Evolutionary conservation across 768 basidiomycete species (phyloP).

Genomic region (Hygrocybe coccinea): DNA sequence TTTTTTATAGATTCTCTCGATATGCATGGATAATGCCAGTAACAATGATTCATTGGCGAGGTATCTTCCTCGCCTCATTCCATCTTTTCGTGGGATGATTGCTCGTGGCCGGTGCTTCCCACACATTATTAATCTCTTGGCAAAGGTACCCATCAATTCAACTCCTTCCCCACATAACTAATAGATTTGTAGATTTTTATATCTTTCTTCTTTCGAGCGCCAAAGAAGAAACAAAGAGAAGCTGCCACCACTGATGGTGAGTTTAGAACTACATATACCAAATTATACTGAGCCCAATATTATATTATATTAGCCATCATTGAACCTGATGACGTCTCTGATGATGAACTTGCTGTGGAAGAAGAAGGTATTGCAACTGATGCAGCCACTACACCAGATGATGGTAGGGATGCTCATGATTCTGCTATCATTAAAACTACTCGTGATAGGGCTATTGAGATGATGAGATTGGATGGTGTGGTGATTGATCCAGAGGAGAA

Average conservation of each 20-base stretch:
- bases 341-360: conserved; percentile 7
- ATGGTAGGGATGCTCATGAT: conserved; percentile 19
- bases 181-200: conserved; percentile 19
- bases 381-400: conserved; percentile 7
- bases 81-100: conserved; percentile 19
- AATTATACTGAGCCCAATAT: neutral
- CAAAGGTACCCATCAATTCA: conserved; percentile 24
- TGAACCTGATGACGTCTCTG: conserved; percentile 1
- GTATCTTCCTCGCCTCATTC: conserved; percentile 16
- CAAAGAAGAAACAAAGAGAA: conserved; percentile 15
- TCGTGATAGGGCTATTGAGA: conserved; percentile 8
- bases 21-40: conserved; percentile 31
- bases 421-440: conserved; percentile 10
- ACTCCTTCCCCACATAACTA: neutral
- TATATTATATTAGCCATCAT: neutral
- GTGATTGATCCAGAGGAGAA: conserved; percentile 8
- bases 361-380: conserved; percentile 7
- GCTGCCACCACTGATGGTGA: too few species aligned
- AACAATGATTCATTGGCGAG: conserved; percentile 27
- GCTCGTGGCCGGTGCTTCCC: conserved; percentile 23
- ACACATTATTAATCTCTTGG: conserved; percentile 31
- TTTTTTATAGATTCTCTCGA: conserved; percentile 21
- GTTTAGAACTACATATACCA: neutral
- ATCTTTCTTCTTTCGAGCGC: conserved; percentile 26
- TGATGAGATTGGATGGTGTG: conserved; percentile 1